Evolutionary conservation across 306 rosid species (phyloP), one percentile per base, ranked within the genome.

Genomic region (Psophocarpus tetragonolobus): DNA sequence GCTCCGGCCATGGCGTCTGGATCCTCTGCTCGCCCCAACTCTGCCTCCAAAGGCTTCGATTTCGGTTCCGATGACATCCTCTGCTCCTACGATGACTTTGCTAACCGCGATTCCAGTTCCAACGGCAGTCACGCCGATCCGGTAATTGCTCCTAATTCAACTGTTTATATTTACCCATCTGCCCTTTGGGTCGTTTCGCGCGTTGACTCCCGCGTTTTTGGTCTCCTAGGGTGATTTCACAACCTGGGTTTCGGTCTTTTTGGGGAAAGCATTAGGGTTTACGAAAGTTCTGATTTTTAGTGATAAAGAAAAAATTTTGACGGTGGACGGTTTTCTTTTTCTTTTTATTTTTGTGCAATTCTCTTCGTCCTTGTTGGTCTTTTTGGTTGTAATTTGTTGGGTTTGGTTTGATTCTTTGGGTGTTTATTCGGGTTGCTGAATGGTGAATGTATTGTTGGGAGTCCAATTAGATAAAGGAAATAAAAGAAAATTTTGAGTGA

Each of bases 11-110:
- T 95, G 99, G 97, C 97, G 62, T 92, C 99, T 62, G 99, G 99
- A 78, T 92, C 97, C 0, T 81, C 99, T 14, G 92, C 87, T 75
- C 92, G 93, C 79, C 80, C 82, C 21, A 95, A 92, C 71, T 80
- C 90, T 39, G 91, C 76, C 58, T 84, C 98, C 15, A 90, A 94
- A 66, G 93, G 93, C 2, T 92, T 91, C 67, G 97, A 92, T 88
- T 95, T 95, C 68, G 97, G 65, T 17, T 71, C 99, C 21, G 99
- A 91, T 78, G 97, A 95, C 23, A 95, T 95, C 80, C 95, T 95
- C 21, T 91, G 97, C 73, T 89, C 99, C 7, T 95, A 89, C 80
- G 96, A 95, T 13, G 99, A 95, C 90, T 95, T 72, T 48, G 77
- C 27, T 27, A 86, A 77, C 47, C 90, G 89, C 74, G 97, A 92